Conservation (phyloP, 352 stramenopile genomes). For the Pythium pyrilobum region DNA sequence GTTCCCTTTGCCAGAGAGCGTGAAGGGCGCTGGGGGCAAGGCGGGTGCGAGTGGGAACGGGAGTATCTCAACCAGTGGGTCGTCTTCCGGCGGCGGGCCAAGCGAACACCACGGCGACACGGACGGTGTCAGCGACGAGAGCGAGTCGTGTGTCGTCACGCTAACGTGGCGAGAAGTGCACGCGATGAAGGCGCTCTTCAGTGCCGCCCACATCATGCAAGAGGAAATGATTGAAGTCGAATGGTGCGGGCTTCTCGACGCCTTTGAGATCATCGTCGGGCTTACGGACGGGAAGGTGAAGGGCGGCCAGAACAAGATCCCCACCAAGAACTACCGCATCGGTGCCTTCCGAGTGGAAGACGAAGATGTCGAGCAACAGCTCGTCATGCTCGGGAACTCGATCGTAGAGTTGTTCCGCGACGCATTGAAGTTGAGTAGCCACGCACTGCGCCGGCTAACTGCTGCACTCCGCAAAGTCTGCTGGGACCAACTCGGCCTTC, state of each 20-base stretch:
- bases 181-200: slow-evolving; percentile 86
- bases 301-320: slow-evolving; percentile 61
- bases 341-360: slow-evolving; percentile 71
- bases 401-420: slow-evolving; percentile 83
- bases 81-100: neutral
- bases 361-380: slow-evolving; percentile 83
- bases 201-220: slow-evolving; percentile 81
- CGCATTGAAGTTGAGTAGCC: slow-evolving; percentile 59
- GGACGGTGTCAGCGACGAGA: slow-evolving; percentile 42
- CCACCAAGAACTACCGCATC: slow-evolving; percentile 72
- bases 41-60: slow-evolving; percentile 18
- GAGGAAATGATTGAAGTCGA: slow-evolving; percentile 71
- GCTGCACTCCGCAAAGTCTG: slow-evolving; percentile 59
- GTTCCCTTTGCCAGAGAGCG: slow-evolving; percentile 64
- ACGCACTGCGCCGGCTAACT: slow-evolving; percentile 50
- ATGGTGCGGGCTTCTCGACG: slow-evolving; percentile 71
- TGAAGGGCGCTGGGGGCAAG: slow-evolving; percentile 20
- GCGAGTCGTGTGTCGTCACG: slow-evolving; percentile 53
- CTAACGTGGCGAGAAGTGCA: slow-evolving; percentile 83
- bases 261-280: slow-evolving; percentile 78
- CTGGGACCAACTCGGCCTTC: slow-evolving; percentile 63
- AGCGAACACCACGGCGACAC: slow-evolving; percentile 25
- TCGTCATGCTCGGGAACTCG: slow-evolving; percentile 81
- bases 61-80: slow-evolving; percentile 21
- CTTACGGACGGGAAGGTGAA: slow-evolving; percentile 71